A percentile compares a stretch with the other conserved stretches of the same genome.
phyloP scores from a whole-genome alignment of 352 stramenopile genomes.

The Phytophthora sp. region DNA sequence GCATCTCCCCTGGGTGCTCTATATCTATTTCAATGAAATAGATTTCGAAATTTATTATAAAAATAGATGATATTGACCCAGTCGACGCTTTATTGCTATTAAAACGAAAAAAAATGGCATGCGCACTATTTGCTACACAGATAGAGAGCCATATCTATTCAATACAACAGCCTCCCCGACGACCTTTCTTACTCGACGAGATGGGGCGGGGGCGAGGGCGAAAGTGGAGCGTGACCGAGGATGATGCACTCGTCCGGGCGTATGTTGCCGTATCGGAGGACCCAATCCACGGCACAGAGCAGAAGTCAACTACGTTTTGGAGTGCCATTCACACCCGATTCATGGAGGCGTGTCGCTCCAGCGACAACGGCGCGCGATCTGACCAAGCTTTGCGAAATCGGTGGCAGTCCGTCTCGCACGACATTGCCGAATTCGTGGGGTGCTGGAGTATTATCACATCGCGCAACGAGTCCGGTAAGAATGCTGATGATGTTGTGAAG shows the following conservation, averaged over 20 bases:
- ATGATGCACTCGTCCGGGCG: neutral
- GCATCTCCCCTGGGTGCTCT: no score
- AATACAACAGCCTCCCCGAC: neutral
- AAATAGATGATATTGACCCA: no score
- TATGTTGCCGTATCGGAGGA: neutral
- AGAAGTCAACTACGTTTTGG: no score
- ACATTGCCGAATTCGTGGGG: constrained; percentile 2
- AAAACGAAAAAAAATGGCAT: neutral
- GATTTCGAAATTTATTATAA: no score
- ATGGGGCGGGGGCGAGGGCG: neutral
- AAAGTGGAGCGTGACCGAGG: neutral
- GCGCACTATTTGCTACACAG: neutral
- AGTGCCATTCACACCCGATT: no score
- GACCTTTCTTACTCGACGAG: neutral
- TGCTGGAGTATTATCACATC: neutral
- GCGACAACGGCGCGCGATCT: neutral
- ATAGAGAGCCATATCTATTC: neutral
- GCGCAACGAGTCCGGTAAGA: neutral
- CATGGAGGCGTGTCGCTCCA: no score
- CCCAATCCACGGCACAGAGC: neutral
- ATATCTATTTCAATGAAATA: no score
- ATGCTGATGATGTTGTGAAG: neutral
- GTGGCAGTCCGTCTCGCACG: neutral
- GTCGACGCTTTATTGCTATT: neutral
- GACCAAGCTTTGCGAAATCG: neutral